Conservation (phyloP, 495 filamentous ascomycete genomes). For the Neurospora cerealis region DNA sequence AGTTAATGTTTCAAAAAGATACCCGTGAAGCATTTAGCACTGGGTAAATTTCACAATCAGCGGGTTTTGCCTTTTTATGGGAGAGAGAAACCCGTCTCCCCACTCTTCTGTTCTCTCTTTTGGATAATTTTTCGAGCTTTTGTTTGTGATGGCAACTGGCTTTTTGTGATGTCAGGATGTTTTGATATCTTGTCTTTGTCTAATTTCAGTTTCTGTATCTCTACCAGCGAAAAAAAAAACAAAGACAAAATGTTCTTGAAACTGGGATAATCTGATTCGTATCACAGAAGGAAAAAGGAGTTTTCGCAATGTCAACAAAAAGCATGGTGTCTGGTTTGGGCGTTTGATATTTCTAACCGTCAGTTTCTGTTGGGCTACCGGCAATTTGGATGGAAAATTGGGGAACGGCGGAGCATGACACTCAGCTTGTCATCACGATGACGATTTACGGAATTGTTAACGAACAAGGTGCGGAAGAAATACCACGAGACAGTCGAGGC, state of each 20-base stretch:
- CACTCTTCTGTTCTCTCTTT: not conserved
- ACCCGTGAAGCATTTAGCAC: not conserved
- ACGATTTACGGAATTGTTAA: not conserved
- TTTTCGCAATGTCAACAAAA: not conserved
- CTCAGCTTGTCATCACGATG: not conserved
- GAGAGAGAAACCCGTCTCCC: not conserved
- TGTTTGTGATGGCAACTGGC: not conserved
- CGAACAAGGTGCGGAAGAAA: not conserved
- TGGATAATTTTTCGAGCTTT: not conserved
- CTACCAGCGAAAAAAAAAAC: not conserved
- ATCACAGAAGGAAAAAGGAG: not conserved
- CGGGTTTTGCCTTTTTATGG: not conserved
- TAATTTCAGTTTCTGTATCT: not conserved
- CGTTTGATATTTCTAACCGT: not conserved
- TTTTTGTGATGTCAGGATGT: not conserved
- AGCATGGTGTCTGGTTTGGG: not conserved
- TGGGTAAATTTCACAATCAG: not conserved
- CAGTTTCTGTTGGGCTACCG: not conserved
- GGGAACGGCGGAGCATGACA: not conserved
- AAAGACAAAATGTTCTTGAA: not conserved
- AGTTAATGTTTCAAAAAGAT: not conserved
- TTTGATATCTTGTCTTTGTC: not conserved
- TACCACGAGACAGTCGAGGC: not conserved
- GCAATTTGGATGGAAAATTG: not conserved
- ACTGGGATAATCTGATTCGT: not conserved